Evolutionary conservation across 2,329 filamentous ascomycete genomes (phyloP), one percentile per base, ranked within the genome.

Genomic region (Cladosporium halotolerans): DNA sequence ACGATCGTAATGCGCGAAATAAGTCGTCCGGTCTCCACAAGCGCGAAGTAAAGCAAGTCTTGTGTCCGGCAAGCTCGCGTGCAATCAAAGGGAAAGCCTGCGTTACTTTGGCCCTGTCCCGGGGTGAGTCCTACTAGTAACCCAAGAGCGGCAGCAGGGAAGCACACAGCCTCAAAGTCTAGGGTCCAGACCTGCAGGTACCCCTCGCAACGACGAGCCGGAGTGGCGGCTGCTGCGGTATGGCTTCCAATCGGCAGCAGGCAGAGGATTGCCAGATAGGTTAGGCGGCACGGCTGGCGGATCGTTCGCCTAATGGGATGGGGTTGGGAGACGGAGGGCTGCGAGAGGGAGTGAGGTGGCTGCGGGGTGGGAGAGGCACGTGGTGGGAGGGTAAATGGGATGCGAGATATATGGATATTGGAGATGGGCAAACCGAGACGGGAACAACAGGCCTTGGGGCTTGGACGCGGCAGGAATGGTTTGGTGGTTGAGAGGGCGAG

Each of bases 101-200:
- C 36, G 36, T 13, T 39, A 39, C n/a, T 39, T 39, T 39, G 36
- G 16, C 16, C 36, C 16, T 39, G 23, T 5, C 23, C 36, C 36
- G 16, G 36, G 36, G 36, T 14, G 36, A 39, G 10, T 13, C 13
- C 36, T 39, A 14, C 13, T 39, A 14, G 16, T 39, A 39, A 39
- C 23, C 23, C 23, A 7, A 28, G 23, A 28, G 23, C 23, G 23
- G 23, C 23, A 28, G 23, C 23, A 28, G n/a, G n/a, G 36, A 39
- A 51, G 34, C n/a, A 51, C 48, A 51, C 48, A 44, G 48, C 48
- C 48, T 51, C 48, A 51, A 39, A 51, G 40, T 51, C 40, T 36
- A 43, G 31, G 39, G 48, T 33, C 48, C 40, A 51, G 48, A 50
- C 48, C 48, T 51, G 48, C 48, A 51, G 40, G 40, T 44, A 51